Base-by-base conservation (phyloP, 164 flowering plant genomes). In the Vitis rotundifolia region DNA sequence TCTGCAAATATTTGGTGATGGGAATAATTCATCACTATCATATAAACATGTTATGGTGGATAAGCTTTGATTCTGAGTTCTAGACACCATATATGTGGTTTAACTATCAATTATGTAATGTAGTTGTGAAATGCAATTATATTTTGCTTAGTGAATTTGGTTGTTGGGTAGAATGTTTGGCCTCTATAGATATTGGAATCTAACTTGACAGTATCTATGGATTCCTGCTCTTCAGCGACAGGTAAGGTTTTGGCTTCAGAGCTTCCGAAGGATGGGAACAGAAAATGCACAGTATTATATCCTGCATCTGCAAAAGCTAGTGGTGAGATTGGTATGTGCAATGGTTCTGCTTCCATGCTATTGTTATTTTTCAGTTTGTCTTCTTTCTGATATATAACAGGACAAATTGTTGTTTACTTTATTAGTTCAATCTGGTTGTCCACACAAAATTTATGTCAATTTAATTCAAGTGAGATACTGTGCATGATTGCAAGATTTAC, bases 231-330 rank as follows among this genome's bases (percentile, higher is more conserved):
- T 78, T 69, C 91, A 95, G 99, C 97, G 11, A 91, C 89, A 12
- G 97, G 96, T 31, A 92, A 85, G 84, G 92, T 87, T 66, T 77
- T 95, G 75, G 97, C 96, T 64, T 81, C 80, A 49, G 98, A 95
- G 83, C 99, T 95, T 72, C 99, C 99, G 55, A 85, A 81, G 68
- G 11, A 51, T 73, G 86, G 83, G 53, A 77, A 73, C 58, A 64
- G 57, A 67, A 86, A 65, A 63, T 87, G 91, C 83, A 83, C 78
- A 59, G 99, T 90, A 58, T 77, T 95, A 67, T 95, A 93, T 78
- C 99, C 98, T 67, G 94, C 99, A 75, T 95, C 99, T 61, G 70
- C 73, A 53, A 95, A 89, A 83, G 98, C 99, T 78, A 78, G 97
- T 74, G 80, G 63, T 83, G 99, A 93, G 59, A 93, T 95, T 66